Conservation (phyloP, 1,284 basidiomycete genomes). For the Chiua sp. region DNA sequence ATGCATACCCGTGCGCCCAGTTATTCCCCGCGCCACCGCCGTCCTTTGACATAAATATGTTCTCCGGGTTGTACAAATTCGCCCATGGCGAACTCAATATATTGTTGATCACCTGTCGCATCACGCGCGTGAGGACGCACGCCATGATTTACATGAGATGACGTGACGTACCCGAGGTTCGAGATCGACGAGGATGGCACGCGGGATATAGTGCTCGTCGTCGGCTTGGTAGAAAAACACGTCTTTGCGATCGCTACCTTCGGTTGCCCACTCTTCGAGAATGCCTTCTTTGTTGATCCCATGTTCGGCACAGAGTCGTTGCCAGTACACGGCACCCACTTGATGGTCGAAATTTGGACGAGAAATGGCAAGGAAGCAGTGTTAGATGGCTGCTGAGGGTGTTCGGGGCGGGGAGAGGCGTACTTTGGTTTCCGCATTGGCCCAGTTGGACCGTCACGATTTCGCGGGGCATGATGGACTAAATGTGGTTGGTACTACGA, state of each 20-base stretch:
- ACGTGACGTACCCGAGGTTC: slow-evolving; percentile 86
- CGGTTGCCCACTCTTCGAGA: slow-evolving; percentile 93
- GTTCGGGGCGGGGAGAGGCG: slow-evolving; percentile 31
- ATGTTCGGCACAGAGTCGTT: slow-evolving; percentile 94
- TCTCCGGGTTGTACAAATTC: slow-evolving; percentile 97
- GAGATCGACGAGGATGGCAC: slow-evolving; percentile 96
- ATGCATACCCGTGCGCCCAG: slow-evolving; percentile 95
- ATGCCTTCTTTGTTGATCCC: slow-evolving; percentile 95
- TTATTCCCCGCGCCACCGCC: slow-evolving; percentile 99
- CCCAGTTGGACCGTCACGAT: slow-evolving; percentile 90
- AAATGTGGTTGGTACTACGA: background rate
- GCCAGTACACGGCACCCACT: slow-evolving; percentile 94
- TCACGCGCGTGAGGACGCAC: background rate
- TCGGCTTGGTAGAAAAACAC: slow-evolving; percentile 99
- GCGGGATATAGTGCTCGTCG: slow-evolving; percentile 98
- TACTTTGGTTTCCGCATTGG: slow-evolving; percentile 98
- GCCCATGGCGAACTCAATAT: slow-evolving; percentile 94
- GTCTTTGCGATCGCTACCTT: slow-evolving; percentile 96
- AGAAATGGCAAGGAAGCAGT: background rate
- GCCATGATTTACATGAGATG: background rate
- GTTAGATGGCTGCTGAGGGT: slow-evolving; percentile 13
- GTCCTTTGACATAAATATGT: slow-evolving; percentile 94
- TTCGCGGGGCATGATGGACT: slow-evolving; percentile 75
- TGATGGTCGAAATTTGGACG: background rate
- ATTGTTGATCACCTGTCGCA: slow-evolving; percentile 88